These are phyloP conservation scores for Trichomonas tenax DNA, from an alignment of 208 protist species.

Conservation along the genomic window DNA sequence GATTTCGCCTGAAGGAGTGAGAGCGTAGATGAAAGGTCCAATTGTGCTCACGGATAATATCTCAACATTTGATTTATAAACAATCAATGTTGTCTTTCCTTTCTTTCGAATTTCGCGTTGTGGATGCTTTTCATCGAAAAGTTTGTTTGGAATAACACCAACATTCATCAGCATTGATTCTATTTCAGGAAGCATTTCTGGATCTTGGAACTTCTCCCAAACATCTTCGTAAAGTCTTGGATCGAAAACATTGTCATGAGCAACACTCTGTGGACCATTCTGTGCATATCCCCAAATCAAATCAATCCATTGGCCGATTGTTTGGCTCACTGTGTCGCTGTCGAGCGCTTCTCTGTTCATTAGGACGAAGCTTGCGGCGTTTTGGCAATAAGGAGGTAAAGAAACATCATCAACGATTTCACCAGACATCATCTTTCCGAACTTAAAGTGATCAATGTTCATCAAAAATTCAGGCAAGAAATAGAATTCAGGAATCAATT, in stretches of 20 bases:
- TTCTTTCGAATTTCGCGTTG: neutral
- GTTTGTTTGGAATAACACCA: neutral
- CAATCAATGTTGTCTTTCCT: neutral
- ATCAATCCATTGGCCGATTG: neutral
- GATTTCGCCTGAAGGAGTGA: neutral
- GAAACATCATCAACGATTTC: conserved; percentile 31
- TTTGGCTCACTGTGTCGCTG: neutral
- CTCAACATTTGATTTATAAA: neutral
- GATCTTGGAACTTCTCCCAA: neutral
- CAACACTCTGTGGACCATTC: neutral
- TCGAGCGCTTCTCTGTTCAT: neutral
- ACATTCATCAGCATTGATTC: neutral
- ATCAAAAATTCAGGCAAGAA: conserved; percentile 25
- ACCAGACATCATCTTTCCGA: conserved; percentile 22
- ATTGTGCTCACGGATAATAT: neutral
- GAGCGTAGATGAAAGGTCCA: neutral
- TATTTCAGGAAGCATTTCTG: neutral
- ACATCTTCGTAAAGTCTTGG: neutral
- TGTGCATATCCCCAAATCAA: neutral
- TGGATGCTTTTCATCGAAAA: neutral
- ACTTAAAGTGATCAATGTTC: conserved; percentile 25
- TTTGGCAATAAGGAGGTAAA: conserved; percentile 37
- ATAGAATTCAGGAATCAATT: conserved; percentile 23
- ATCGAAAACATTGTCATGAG: neutral
- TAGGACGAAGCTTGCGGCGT: conserved; percentile 24